Evolutionary conservation across 805 yeast species (phyloP).

Genomic region (Wickerhamomyces mucosus): DNA sequence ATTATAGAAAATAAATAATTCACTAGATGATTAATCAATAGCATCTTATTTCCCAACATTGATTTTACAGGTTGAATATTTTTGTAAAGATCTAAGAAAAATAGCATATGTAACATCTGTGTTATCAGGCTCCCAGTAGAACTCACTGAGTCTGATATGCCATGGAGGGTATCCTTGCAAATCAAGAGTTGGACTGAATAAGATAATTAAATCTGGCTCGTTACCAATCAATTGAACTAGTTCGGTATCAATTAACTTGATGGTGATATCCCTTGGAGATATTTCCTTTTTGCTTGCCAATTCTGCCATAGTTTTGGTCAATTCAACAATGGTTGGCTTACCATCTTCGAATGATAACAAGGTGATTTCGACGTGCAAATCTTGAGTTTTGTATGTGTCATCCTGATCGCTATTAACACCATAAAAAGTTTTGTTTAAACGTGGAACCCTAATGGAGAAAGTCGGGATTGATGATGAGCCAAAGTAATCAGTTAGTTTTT

Average conservation of each 20-base stretch:
- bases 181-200: slow-evolving; percentile 82
- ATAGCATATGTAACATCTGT: slow-evolving; percentile 73
- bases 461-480: slow-evolving; percentile 62
- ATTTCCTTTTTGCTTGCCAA: slow-evolving; percentile 55
- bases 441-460: slow-evolving; percentile 58
- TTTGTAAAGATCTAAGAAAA: slow-evolving; percentile 67
- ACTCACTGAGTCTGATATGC: slow-evolving; percentile 87
- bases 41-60: slow-evolving; percentile 68
- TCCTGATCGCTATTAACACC: slow-evolving; percentile 27
- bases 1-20: too few species aligned
- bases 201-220: slow-evolving; percentile 86
- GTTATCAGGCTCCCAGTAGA: slow-evolving; percentile 87
- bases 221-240: slow-evolving; percentile 65
- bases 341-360: slow-evolving; percentile 77
- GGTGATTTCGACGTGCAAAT: slow-evolving; percentile 50
- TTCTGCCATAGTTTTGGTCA: slow-evolving; percentile 79
- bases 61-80: slow-evolving; percentile 71
- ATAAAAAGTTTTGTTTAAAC: slow-evolving; percentile 40
- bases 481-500: slow-evolving; percentile 59
- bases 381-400: slow-evolving; percentile 22
- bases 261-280: slow-evolving; percentile 55
- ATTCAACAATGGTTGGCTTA: slow-evolving; percentile 78
- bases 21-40: background rate
- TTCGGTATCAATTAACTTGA: slow-evolving; percentile 68
- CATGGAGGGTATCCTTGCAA: slow-evolving; percentile 96